phyloP scores from a whole-genome alignment of 257 asterid species.

The Haberlea rhodopensis region DNA sequence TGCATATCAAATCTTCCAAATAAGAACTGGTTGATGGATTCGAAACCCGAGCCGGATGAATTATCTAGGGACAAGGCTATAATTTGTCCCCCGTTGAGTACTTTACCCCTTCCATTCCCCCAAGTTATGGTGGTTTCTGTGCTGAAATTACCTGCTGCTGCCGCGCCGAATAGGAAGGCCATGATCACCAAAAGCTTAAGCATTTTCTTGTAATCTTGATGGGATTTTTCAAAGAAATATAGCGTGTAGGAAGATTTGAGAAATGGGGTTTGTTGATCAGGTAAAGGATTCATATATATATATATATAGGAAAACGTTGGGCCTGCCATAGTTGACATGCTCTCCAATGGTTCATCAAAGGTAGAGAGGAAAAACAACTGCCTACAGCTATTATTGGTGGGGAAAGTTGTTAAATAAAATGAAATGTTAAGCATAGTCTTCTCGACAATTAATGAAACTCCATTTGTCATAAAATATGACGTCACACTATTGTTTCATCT shows the following conservation, averaged over 20 bases:
- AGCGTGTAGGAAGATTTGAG: neutral
- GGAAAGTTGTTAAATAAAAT: too few relatives aligned
- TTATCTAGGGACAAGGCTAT: conserved; percentile 55
- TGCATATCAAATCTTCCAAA: conserved; percentile 58
- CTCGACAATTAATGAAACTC: neutral
- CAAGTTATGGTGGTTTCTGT: conserved; percentile 37
- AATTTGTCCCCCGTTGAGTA: conserved; percentile 40
- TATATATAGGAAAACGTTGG: conserved; percentile 19
- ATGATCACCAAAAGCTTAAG: conserved; percentile 19
- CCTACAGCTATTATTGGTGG: conserved; percentile 1
- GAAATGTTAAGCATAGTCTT: neutral
- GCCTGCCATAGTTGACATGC: conserved; percentile 27
- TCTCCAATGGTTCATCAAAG: neutral
- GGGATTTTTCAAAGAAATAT: too few relatives aligned
- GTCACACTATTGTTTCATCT: too few relatives aligned
- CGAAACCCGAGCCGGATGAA: conserved; percentile 61
- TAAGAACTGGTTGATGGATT: conserved; percentile 43
- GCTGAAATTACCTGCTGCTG: conserved; percentile 54
- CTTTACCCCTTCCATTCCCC: conserved; percentile 54
- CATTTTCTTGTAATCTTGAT: conserved; percentile 14
- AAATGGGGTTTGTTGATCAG: conserved; percentile 1
- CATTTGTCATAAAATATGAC: neutral
- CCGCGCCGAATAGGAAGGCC: conserved; percentile 37
- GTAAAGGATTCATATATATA: neutral
- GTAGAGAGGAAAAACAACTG: neutral